Evolutionary conservation across 805 yeast species (phyloP).

Genomic region (Saturnispora saitoi): DNA sequence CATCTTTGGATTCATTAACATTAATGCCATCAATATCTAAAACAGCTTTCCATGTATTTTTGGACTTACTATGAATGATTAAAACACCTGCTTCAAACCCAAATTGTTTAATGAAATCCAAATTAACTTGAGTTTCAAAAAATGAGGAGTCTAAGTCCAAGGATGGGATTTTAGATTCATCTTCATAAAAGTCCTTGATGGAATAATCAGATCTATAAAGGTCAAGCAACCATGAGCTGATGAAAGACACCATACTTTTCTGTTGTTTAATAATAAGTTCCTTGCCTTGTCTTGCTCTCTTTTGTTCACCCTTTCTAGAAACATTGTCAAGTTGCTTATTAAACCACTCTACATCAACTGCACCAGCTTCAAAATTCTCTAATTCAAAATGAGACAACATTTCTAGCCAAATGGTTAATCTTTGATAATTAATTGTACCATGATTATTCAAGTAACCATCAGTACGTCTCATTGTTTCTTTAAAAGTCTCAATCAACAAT

Average conservation of each 20-base stretch:
- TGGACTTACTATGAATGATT: slow-evolving; percentile 53
- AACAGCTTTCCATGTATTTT: slow-evolving; percentile 48
- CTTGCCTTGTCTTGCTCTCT: slow-evolving; percentile 57
- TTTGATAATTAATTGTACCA: slow-evolving; percentile 69
- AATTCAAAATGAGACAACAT: slow-evolving; percentile 72
- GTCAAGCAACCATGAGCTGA: slow-evolving; percentile 41
- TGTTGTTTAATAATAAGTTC: slow-evolving; percentile 62
- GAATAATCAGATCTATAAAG: slow-evolving; percentile 28
- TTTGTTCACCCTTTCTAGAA: slow-evolving; percentile 62
- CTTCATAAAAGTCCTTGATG: slow-evolving; percentile 24
- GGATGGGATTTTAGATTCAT: slow-evolving; percentile 36
- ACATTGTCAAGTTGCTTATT: slow-evolving; percentile 75
- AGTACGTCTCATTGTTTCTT: slow-evolving; percentile 58
- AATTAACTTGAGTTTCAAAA: slow-evolving; percentile 35
- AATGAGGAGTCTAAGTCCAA: slow-evolving; percentile 40
- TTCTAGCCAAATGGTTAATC: slow-evolving; percentile 69
- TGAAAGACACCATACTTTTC: slow-evolving; percentile 56
- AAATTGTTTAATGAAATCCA: slow-evolving; percentile 54
- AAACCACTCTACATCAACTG: slow-evolving; percentile 86
- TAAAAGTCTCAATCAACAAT: slow-evolving; percentile 80
- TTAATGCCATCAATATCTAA: slow-evolving; percentile 69
- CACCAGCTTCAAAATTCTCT: slow-evolving; percentile 76
- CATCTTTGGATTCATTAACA: slow-evolving; percentile 60
- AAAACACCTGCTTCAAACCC: slow-evolving; percentile 61
- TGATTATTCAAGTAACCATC: slow-evolving; percentile 81